Conservation (phyloP, 2,329 filamentous ascomycete genomes). For the Ambrosiella beaveri region DNA sequence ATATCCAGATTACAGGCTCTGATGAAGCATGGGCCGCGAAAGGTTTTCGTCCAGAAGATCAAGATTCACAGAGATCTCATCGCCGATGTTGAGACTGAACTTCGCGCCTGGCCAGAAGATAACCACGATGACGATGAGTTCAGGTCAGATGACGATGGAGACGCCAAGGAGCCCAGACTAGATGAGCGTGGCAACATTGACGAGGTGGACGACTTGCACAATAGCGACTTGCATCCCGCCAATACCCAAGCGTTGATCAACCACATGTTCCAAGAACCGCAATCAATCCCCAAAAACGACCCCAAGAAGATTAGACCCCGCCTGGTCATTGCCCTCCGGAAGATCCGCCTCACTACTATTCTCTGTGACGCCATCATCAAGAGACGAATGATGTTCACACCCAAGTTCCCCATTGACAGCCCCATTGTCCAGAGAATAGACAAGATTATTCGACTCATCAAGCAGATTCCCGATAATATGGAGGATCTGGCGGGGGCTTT, state of each 20-base stretch:
- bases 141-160: conserved; percentile 45
- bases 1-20: neutral
- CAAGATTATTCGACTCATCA: conserved; percentile 36
- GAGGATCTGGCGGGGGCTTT: conserved; percentile 56
- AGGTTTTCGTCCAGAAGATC: neutral
- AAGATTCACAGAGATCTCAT: neutral
- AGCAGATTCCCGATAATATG: conserved; percentile 45
- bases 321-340: conserved; percentile 45
- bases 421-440: conserved; percentile 32
- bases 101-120: conserved; percentile 1
- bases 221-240: conserved; percentile 6
- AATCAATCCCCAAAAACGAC: conserved; percentile 46
- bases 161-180: conserved; percentile 32
- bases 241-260: conserved; percentile 41
- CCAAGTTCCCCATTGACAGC: conserved; percentile 21
- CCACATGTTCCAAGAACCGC: conserved; percentile 45
- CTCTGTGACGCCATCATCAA: conserved; percentile 55
- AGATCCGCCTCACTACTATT: conserved; percentile 48
- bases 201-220: conserved; percentile 26
- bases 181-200: conserved; percentile 17
- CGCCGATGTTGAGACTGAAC: conserved; percentile 1
- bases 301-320: conserved; percentile 46
- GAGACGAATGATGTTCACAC: conserved; percentile 46
- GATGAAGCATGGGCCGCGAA: neutral
- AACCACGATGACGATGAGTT: neutral